A percentile compares a stretch with the other conserved stretches of the same genome.
These are phyloP conservation scores for Rhodotorula sp. DNA, from an alignment of 1,284 basidiomycete species.

Conservation along the genomic window DNA sequence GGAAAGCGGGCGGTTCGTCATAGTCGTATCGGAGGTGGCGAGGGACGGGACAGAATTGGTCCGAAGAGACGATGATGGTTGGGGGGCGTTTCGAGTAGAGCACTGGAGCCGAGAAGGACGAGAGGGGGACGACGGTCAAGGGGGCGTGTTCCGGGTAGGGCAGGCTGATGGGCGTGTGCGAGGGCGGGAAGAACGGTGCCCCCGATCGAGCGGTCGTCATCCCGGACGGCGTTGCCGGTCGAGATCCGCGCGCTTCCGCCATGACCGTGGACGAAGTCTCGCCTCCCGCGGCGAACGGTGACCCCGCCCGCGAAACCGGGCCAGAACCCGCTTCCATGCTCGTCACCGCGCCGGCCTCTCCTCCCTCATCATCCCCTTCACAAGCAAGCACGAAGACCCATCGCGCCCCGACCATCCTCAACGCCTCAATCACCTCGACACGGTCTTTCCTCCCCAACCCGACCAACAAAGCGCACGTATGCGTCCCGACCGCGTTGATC, in stretches of 20 bases:
- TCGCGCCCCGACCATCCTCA: slow-evolving; percentile 35
- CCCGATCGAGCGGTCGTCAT: not conserved
- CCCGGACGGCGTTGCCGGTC: not conserved
- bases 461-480: slow-evolving; percentile 34
- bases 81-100: slow-evolving; percentile 34
- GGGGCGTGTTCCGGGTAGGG: slow-evolving; percentile 36
- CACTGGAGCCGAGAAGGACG: slow-evolving; percentile 17
- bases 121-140: slow-evolving; percentile 15
- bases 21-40: not conserved
- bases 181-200: not conserved
- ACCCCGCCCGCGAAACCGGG: not conserved
- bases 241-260: not conserved
- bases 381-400: slow-evolving; percentile 31
- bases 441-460: slow-evolving; percentile 26
- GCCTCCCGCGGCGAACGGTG: not conserved
- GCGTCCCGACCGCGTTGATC: slow-evolving; percentile 40
- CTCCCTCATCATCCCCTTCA: slow-evolving; percentile 12
- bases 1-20: slow-evolving; percentile 6
- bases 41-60: not conserved
- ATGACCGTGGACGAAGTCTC: no score
- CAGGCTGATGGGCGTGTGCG: slow-evolving; percentile 4
- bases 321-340: not conserved
- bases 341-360: not conserved
- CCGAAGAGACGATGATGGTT: slow-evolving; percentile 35
- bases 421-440: slow-evolving; percentile 33